Evolutionary conservation across 23 red algal species (phyloP).

Genomic region (Gracilaria vermiculophylla): DNA sequence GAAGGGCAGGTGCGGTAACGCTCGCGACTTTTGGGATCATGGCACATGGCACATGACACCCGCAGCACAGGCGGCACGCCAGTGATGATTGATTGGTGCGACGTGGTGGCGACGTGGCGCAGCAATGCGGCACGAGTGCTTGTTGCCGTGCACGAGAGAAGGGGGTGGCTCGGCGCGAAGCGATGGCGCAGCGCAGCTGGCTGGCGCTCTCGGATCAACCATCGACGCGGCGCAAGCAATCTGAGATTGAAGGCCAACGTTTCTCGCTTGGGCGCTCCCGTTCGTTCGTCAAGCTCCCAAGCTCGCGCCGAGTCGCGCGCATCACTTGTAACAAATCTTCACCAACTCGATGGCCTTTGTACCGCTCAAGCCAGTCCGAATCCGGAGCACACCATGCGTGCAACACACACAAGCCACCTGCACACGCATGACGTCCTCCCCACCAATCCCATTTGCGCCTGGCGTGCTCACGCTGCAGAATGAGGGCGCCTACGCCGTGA

Average conservation of each 20-base stretch:
- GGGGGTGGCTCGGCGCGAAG: too few relatives aligned
- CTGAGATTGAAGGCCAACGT: neutral
- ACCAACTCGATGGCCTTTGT: neutral
- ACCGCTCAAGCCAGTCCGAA: neutral
- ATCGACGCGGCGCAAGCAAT: too few relatives aligned
- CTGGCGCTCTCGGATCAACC: too few relatives aligned
- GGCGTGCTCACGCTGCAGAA: conserved; percentile 55
- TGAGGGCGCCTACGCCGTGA: conserved; percentile 92
- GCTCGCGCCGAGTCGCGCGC: too few relatives aligned
- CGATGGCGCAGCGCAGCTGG: too few relatives aligned
- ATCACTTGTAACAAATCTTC: neutral
- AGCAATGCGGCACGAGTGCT: too few relatives aligned
- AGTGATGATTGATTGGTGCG: neutral
- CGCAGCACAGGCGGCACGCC: too few relatives aligned
- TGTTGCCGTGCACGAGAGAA: neutral
- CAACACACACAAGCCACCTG: neutral
- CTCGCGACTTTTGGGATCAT: too few relatives aligned
- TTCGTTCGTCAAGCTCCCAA: too few relatives aligned
- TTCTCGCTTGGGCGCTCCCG: too few relatives aligned
- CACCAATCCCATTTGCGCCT: conserved; percentile 23
- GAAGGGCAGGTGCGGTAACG: too few relatives aligned
- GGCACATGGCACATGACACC: too few relatives aligned
- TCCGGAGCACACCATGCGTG: neutral
- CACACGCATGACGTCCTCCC: conserved; percentile 7
- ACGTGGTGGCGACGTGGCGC: neutral